Evolutionary conservation across 495 filamentous ascomycete species (phyloP).

Genomic region (Lentithecium fluviatile): DNA sequence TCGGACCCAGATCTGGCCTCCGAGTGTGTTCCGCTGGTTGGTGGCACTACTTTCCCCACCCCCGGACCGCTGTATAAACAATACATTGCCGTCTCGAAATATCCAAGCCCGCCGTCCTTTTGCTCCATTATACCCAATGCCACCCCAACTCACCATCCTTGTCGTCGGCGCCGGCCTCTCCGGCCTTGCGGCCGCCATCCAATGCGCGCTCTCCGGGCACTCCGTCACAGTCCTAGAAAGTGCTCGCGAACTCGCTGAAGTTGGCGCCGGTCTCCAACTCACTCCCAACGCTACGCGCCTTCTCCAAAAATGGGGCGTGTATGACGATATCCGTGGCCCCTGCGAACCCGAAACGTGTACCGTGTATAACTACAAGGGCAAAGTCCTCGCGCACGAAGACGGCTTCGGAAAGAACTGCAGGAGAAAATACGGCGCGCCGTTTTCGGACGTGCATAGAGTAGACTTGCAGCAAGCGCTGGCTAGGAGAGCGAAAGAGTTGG

Average conservation of each 20-base stretch:
- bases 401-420: constrained; percentile 32
- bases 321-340: constrained; percentile 1
- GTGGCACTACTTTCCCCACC: not conserved
- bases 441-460: constrained; percentile 41
- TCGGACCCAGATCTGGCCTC: not conserved
- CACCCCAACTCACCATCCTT: constrained; percentile 43
- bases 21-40: not conserved
- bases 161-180: constrained; percentile 66
- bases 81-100: not conserved
- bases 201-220: constrained; percentile 58
- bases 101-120: not conserved
- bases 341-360: constrained; percentile 13
- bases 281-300: constrained; percentile 41
- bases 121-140: not conserved
- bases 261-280: constrained; percentile 42
- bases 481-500: constrained; percentile 34
- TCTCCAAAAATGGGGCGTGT: constrained; percentile 35
- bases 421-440: constrained; percentile 40
- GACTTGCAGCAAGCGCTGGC: constrained; percentile 39
- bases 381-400: constrained; percentile 36
- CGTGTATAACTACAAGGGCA: constrained; percentile 33
- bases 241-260: constrained; percentile 39
- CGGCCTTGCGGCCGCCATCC: constrained; percentile 63
- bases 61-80: not conserved
- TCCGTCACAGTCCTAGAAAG: constrained; percentile 60